Evolutionary conservation across 768 basidiomycete species (phyloP).

Genomic region (Xerocomus brunneocitrinus): DNA sequence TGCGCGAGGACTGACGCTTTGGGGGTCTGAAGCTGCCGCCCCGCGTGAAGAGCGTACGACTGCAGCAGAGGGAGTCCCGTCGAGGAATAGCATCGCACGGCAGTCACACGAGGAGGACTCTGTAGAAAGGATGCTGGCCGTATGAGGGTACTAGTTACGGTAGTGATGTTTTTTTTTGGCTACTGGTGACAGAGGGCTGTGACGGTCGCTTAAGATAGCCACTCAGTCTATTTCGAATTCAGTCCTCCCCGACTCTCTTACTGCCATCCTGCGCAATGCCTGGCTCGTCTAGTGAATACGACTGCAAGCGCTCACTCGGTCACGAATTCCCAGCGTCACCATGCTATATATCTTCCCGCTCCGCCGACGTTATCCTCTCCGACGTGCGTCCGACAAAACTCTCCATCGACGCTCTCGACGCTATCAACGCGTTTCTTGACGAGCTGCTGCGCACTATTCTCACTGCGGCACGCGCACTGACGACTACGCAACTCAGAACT

Average conservation of each 20-base stretch:
- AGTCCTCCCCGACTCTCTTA: conserved; percentile 4
- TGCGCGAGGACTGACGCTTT: conserved; percentile 48
- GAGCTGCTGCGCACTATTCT: conserved; percentile 78
- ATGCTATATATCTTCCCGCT: conserved; percentile 74
- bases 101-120: conserved; percentile 17
- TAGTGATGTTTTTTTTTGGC: no score
- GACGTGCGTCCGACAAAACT: conserved; percentile 91
- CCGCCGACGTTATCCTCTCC: conserved; percentile 88
- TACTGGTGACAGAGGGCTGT: conserved; percentile 3
- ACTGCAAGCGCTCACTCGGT: conserved; percentile 10
- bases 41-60: no score
- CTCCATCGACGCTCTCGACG: conserved; percentile 68
- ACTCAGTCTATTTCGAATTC: conserved; percentile 4
- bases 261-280: conserved; percentile 37
- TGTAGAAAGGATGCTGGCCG: conserved; percentile 19
- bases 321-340: conserved; percentile 40
- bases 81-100: no score
- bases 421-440: conserved; percentile 79
- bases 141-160: no score
- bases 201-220: conserved; percentile 19
- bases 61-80: no score
- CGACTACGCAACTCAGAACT: conserved; percentile 68
- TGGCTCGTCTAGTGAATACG: conserved; percentile 23
- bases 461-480: conserved; percentile 58
- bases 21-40: conserved; percentile 22